Evolutionary conservation across 2,329 filamentous ascomycete species (phyloP), one percentile per base, ranked within the genome.

Genomic region (Nigrospora osmanthi): DNA sequence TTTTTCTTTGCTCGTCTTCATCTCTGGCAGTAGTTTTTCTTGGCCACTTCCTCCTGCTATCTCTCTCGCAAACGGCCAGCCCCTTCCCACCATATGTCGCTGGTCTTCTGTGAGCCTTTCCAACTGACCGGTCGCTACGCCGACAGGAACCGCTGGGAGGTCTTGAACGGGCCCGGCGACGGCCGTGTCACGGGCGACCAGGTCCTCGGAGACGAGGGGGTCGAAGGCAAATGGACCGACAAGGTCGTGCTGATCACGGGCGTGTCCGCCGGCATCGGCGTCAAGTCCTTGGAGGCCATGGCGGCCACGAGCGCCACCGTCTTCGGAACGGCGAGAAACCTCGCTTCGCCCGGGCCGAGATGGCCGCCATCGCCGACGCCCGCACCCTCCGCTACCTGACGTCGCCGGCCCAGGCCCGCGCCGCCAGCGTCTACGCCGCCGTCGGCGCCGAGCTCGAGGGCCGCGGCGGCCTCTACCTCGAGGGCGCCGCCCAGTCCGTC

Each of bases 201-300:
- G 48, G 57, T 68, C 35, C 45, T 69, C 42, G 41, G 60, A 41
- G 62, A 68, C 47, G 57, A 68, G 36, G 51, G 54, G 7, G 50
- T 54, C 5, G 7, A 23, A 23, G 19, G 19, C 19, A 23, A 23
- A 23, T 23, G 19, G 19, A 61, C 58, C 28, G 61, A 58, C 47
- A 69, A 67, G 47, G 62, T 65, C 30, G 52, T 65, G 19, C 47
- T 72, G 9, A 59, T 72, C 48, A 72, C 69, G 2, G 70, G 69
- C 9, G 52, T 54, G 4, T 64, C 62, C 6, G 60, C 66, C 11
- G 69, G 69, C 3, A 56, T 72, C 16, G 69, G 69, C 14, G 53
- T 65, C 19, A 64, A 70, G 47, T 69, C 67, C 10, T 65, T 60
- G 2, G 58, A 61, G 12, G 69, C 69, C 3, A 52, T 75, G 4